Base-by-base conservation (phyloP, 2,329 filamentous ascomycete genomes). In the Claviceps sp. region DNA sequence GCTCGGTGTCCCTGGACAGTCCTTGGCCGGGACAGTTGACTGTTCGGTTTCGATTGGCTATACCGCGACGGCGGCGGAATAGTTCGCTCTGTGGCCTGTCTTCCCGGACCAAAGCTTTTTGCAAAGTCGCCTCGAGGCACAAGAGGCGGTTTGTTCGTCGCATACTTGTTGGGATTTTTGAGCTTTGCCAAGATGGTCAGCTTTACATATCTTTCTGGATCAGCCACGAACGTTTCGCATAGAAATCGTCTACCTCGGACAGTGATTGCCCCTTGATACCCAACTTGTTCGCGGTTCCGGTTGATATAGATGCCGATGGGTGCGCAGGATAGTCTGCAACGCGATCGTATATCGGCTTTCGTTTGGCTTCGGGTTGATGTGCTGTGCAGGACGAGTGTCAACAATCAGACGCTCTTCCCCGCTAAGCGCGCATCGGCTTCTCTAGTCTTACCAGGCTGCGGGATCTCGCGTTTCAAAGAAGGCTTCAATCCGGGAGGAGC, bases 331-430 rank as follows among this genome's bases (percentile, higher is more conserved):
- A 74, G 53, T 84, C 79, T 54, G 65, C 74, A 36, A 74, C 78
- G 57, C 71, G 71, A 52, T 83, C 77, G 20, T 65, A 66, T 26
- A 82, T 66, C 14, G 77, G 78, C 59, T 80, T 80, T 52, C 81
- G 73, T 65, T 85, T 85, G 3, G 78, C 60, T 48, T 80, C 75
- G 20, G 80, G 72, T 59, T 79, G 72, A 22, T 68, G 57, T 49
- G 73, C 79, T 82, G 56, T 47, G 51, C 16, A 34, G 37, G 16
- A 42, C 3, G n/a, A 37, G 29, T 46, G 57, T 63, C 20, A 64
- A 58, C 38, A 43, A 37, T 34, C 23, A 38, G 16, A 13, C 20
- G 20, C 8, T 8, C 13, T 45, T 3, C 13, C 36, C 7, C 20
- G 26, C 36, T 5, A 20, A 36, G 26, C 42, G 20, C n/a, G 26